Evolutionary conservation across 805 yeast species (phyloP).

Genomic region (Candida hispaniensis): DNA sequence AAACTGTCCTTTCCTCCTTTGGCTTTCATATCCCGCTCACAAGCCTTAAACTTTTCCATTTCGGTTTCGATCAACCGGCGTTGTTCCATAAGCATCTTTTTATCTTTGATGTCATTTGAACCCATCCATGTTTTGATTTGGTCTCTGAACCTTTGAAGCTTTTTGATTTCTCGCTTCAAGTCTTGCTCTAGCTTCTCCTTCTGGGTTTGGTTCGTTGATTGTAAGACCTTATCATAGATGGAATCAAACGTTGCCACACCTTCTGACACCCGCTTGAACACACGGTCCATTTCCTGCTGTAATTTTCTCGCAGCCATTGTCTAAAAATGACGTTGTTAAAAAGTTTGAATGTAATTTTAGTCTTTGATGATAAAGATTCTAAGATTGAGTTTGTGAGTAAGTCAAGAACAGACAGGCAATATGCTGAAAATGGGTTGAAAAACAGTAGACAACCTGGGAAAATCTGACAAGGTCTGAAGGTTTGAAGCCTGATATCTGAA

Average conservation of each 20-base stretch:
- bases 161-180: constrained; percentile 88
- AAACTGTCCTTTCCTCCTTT: no score
- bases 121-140: constrained; percentile 93
- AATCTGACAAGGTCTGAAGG: no score
- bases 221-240: constrained; percentile 73
- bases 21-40: constrained; percentile 85
- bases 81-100: constrained; percentile 68
- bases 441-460: no score
- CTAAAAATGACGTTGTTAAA: no score
- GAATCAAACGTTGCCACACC: constrained; percentile 80
- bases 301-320: constrained; percentile 14
- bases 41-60: constrained; percentile 92
- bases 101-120: constrained; percentile 84
- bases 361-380: no score
- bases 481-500: not conserved
- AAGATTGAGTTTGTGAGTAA: no score
- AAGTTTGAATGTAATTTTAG: no score
- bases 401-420: no score
- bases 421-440: no score
- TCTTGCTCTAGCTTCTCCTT: constrained; percentile 87
- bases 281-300: constrained; percentile 70
- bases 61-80: constrained; percentile 50
- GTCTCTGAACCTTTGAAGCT: constrained; percentile 84
- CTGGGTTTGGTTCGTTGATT: constrained; percentile 73
- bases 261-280: constrained; percentile 82